Conservation (phyloP, 257 asterid species). For the Solanum arcanum region DNA sequence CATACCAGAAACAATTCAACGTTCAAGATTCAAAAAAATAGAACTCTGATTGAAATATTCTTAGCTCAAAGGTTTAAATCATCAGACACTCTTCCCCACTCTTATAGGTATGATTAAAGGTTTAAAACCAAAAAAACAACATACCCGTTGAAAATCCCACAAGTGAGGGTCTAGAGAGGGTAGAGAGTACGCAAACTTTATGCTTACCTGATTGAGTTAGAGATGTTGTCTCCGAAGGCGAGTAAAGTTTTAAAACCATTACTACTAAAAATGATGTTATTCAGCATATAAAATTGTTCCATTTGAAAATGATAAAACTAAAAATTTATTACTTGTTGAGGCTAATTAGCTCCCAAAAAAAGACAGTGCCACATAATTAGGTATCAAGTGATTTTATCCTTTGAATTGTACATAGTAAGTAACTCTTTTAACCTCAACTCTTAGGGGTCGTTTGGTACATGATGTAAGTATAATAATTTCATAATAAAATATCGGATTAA, state of each 20-base stretch:
- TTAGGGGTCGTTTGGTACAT: not conserved
- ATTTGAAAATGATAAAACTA: not conserved
- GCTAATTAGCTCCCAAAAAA: not conserved
- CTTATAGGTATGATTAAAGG: not conserved
- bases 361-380: not conserved
- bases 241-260: not conserved
- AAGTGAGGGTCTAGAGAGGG: not conserved
- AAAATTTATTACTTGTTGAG: not conserved
- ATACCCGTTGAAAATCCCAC: not conserved
- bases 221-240: not conserved
- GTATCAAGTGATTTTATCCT: not conserved
- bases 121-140: not conserved
- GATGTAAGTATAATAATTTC: not conserved
- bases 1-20: not conserved
- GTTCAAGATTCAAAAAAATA: not conserved
- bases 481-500: not conserved
- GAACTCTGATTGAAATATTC: not conserved
- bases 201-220: not conserved
- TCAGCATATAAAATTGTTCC: not conserved
- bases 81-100: not conserved
- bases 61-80: not conserved
- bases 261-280: not conserved
- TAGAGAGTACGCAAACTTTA: not conserved
- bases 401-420: not conserved
- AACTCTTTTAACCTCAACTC: not conserved